phyloP scores from a whole-genome alignment of 345 rosid genomes.

The Atalantia buxifolia region DNA sequence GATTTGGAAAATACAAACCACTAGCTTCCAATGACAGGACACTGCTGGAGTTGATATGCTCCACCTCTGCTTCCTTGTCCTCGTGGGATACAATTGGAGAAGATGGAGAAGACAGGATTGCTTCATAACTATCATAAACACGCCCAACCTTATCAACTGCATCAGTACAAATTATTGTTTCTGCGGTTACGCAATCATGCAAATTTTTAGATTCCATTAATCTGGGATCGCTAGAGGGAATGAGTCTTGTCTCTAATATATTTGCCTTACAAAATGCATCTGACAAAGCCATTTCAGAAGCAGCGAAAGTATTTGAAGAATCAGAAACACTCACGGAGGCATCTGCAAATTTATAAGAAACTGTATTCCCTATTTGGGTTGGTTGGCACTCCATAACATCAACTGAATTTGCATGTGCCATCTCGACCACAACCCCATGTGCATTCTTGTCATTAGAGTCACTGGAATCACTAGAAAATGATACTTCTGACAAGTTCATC shows the following conservation, averaged over 20 bases:
- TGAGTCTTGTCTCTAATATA: conserved; percentile 14
- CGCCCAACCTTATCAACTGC: conserved; percentile 7
- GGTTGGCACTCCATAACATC: conserved; percentile 14
- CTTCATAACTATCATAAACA: conserved; percentile 18
- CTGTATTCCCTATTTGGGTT: neutral
- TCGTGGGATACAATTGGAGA: conserved; percentile 11
- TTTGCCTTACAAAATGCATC: conserved; percentile 7
- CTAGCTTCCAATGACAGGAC: conserved; percentile 20
- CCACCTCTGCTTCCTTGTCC: conserved; percentile 13
- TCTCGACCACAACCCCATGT: conserved; percentile 7
- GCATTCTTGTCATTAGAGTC: conserved; percentile 4
- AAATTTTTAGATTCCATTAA: conserved; percentile 9
- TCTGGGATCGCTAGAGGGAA: conserved; percentile 14
- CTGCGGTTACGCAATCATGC: conserved; percentile 10
- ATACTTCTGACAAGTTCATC: conserved; percentile 14
- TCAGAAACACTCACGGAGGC: conserved; percentile 9
- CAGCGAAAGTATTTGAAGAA: conserved; percentile 10
- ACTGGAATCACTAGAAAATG: conserved; percentile 3
- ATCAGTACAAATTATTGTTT: conserved; percentile 3
- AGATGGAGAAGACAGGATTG: conserved; percentile 1
- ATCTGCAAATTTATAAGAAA: conserved; percentile 7
- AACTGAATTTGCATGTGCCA: conserved; percentile 16
- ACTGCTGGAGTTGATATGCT: conserved; percentile 19
- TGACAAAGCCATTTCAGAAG: conserved; percentile 15
- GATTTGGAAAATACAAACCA: conserved; percentile 34